Percentiles rank a stretch among this genome's conserved stretches.
These are phyloP conservation scores for Quercus parvula DNA, from an alignment of 306 rosid species.

Conservation along the genomic window DNA sequence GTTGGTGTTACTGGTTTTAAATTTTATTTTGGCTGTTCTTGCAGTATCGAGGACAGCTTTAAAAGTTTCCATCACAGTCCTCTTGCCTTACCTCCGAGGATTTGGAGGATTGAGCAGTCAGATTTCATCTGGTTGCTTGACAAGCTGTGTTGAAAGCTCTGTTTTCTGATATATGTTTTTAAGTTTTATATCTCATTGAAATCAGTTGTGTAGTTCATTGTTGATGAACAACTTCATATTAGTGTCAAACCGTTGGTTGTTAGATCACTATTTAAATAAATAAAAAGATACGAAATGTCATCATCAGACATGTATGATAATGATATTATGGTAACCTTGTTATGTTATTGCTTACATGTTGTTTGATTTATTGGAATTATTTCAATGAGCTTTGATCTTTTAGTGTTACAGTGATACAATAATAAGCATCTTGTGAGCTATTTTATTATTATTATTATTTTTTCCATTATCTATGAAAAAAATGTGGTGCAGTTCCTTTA, in stretches of 20 bases:
- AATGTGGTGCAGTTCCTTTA: neutral
- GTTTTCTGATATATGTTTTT: neutral
- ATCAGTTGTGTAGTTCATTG: neutral
- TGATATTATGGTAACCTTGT: neutral
- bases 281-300: too few relatives aligned
- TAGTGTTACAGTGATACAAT: neutral
- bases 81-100: conserved; percentile 9
- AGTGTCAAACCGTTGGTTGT: neutral
- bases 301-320: too few relatives aligned
- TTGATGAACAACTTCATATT: neutral
- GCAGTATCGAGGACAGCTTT: conserved; percentile 12
- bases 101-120: neutral
- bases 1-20: neutral
- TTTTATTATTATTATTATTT: neutral
- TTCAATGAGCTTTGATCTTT: neutral
- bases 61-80: neutral
- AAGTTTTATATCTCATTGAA: neutral
- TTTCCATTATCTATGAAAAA: neutral
- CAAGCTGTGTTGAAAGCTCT: neutral
- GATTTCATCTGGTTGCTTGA: neutral
- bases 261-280: neutral
- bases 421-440: neutral
- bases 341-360: neutral
- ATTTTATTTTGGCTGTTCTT: neutral
- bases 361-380: neutral